phyloP scores from a whole-genome alignment of 2,329 filamentous ascomycete genomes.

The Pseudocercospora musae region DNA sequence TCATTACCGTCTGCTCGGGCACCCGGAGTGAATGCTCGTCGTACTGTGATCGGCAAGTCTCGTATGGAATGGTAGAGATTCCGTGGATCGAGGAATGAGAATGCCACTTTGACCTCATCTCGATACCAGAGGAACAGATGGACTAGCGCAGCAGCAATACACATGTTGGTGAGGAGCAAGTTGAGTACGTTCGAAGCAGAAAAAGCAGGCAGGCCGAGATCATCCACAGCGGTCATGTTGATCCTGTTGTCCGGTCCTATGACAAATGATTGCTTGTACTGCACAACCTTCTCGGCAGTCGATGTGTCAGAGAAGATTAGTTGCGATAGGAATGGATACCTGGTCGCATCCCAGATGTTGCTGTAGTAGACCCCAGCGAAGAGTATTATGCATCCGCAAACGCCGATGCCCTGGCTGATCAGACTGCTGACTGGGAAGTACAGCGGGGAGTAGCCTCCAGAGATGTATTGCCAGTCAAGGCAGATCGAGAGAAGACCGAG shows the following conservation, averaged over 20 bases:
- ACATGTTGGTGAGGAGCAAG: constrained; percentile 8
- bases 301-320: constrained; percentile 2
- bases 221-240: constrained; percentile 4
- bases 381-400: neutral
- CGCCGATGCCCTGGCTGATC: neutral
- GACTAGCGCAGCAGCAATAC: constrained; percentile 5
- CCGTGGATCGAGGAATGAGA: constrained; percentile 3
- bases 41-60: neutral
- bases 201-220: constrained; percentile 4
- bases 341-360: constrained; percentile 41
- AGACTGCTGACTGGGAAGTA: constrained; percentile 1
- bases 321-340: neutral
- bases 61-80: neutral
- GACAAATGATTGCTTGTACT: neutral
- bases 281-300: neutral
- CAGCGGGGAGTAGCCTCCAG: constrained; percentile 15
- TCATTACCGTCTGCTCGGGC: neutral
- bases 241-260: neutral
- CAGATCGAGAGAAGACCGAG: constrained; percentile 42
- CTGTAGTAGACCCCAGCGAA: constrained; percentile 44
- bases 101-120: neutral
- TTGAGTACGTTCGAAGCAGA: constrained; percentile 6
- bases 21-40: neutral
- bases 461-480: constrained; percentile 48
- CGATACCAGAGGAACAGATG: constrained; percentile 7